Percentiles rank a stretch among this genome's conserved stretches.
phyloP scores from a whole-genome alignment of 257 asterid species.

The Handroanthus guayacan region DNA sequence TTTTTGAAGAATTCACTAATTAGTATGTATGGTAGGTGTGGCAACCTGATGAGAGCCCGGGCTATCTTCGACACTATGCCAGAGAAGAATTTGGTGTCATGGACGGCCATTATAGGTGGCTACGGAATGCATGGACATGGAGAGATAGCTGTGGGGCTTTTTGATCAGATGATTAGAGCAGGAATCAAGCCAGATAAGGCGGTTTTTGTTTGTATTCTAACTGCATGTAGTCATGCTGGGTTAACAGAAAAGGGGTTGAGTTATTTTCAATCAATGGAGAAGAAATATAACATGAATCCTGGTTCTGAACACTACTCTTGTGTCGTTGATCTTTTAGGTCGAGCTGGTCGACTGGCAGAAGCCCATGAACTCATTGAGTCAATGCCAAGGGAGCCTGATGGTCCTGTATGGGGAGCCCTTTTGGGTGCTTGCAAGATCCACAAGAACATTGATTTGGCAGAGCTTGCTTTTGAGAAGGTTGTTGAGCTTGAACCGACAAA shows the following conservation, averaged over 20 bases:
- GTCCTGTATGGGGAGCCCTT: constrained; percentile 98
- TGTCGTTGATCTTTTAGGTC: constrained; percentile 82
- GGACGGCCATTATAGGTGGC: constrained; percentile 92
- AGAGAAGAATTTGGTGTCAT: constrained; percentile 75
- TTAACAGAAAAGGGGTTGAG: constrained; percentile 69
- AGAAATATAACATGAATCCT: constrained; percentile 57
- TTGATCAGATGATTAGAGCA: constrained; percentile 67
- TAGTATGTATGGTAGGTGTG: constrained; percentile 91
- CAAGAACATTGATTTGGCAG: constrained; percentile 72
- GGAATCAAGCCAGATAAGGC: constrained; percentile 75
- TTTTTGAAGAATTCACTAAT: constrained; percentile 78
- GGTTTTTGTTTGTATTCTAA: constrained; percentile 68
- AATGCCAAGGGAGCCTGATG: constrained; percentile 79
- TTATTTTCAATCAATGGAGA: constrained; percentile 73
- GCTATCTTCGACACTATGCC: constrained; percentile 64
- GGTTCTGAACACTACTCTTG: constrained; percentile 81
- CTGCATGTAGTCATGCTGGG: constrained; percentile 94
- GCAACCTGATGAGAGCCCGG: constrained; percentile 72
- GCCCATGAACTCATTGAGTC: constrained; percentile 61
- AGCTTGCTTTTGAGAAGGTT: constrained; percentile 73
- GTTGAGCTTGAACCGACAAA: constrained; percentile 81
- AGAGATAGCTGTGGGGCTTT: constrained; percentile 66
- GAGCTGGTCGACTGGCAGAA: constrained; percentile 78
- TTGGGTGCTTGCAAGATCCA: constrained; percentile 93
- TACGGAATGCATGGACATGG: constrained; percentile 93